Evolutionary conservation across 495 filamentous ascomycete species (phyloP), one percentile per base, ranked within the genome.

Genomic region (Penicillium pulvis): DNA sequence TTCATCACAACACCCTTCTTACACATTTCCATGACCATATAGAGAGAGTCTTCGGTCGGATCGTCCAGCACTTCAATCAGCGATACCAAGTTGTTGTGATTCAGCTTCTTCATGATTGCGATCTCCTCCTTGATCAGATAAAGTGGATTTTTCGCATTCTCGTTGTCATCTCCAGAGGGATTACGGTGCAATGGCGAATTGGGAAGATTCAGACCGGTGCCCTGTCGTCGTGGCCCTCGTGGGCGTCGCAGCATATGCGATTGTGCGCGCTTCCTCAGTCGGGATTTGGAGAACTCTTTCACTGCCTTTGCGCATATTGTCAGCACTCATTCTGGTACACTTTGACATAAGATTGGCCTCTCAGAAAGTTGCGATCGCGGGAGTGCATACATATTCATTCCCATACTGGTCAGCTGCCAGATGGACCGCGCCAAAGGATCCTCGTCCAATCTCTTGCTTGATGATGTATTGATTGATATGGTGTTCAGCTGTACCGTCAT

Each of bases 21-120:
- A 78, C 94, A 98, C 91, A 96, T 94, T 71, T 98, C 94, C 68
- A 98, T 82, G 5, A 98, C 94, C 90, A 98, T 98, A 71, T 97
- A 98, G 20, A 98, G 75, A 1, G 92, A 95, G 68, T 98, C 94
- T 62, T 97, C 93, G 33, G 90, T 86, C 2, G 94, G 95, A 64
- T 98, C 95, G 69, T 98, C 94, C 33, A 98, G 74, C 1, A 98
- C 94, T 71, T 98, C 94, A 60, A 94, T 89, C 31, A 98, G 76
- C 31, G 87, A 87, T n/a, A 96, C 93, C 41, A 98, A 76, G 70
- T 98, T 98, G 42, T 83, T 85, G 62, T 98, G 94, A 68, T 97
- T 86, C 48, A 98, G 81, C 71, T 98, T 98, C 78, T 98, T 98
- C 90, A 98, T 97, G 68, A 98, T 96, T 24, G 94, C 94, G 63